A percentile compares a stretch with the other conserved stretches of the same genome.
Conservation (phyloP, 768 basidiomycete genomes). For the Auriscalpium orientale region DNA sequence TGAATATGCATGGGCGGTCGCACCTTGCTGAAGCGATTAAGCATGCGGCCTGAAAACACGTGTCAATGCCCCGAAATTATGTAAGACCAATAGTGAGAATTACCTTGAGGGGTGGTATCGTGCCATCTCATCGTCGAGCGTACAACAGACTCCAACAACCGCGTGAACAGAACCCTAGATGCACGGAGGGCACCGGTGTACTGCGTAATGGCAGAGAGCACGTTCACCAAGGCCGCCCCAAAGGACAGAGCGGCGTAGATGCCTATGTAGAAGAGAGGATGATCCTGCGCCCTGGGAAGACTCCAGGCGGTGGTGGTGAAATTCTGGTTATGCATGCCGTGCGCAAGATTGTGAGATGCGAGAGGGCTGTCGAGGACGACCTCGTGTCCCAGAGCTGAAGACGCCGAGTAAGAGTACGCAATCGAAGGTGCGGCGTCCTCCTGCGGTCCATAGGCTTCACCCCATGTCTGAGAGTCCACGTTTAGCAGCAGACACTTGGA, state of each 20-base stretch:
- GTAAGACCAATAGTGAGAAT: neutral
- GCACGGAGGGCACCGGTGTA: conserved; percentile 48
- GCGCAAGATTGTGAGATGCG: conserved; percentile 17
- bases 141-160: conserved; percentile 61
- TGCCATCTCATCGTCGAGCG: conserved; percentile 81
- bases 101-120: conserved; percentile 76
- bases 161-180: conserved; percentile 32
- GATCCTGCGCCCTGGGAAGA: conserved; percentile 43
- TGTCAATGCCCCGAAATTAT: too few species aligned
- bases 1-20: neutral
- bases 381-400: conserved; percentile 20
- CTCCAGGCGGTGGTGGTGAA: neutral
- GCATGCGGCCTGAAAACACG: conserved; percentile 53
- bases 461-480: conserved; percentile 37
- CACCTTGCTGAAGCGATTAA: conserved; percentile 78
- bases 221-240: conserved; percentile 36
- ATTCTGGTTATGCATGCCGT: conserved; percentile 5
- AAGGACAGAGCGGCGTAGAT: conserved; percentile 60
- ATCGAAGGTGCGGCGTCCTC: neutral
- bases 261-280: conserved; percentile 67
- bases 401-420: conserved; percentile 15
- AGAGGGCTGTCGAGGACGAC: conserved; percentile 17
- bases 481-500: neutral
- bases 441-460: conserved; percentile 44
- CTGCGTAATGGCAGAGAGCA: conserved; percentile 43